These are phyloP conservation scores for Bruguiera sexangula DNA, from an alignment of 345 rosid species.

Conservation along the genomic window DNA sequence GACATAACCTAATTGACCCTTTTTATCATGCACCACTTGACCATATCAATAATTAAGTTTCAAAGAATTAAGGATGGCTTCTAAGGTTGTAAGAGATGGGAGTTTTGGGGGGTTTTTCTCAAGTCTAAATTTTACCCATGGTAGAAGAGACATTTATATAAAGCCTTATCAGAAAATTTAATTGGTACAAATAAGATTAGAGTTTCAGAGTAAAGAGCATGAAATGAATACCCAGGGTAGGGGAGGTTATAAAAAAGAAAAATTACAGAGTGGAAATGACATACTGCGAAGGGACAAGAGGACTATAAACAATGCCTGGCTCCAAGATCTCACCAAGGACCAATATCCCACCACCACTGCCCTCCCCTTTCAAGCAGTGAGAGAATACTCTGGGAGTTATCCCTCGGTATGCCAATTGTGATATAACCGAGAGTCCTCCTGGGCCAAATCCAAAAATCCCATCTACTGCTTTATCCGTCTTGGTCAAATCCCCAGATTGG, in stretches of 20 bases:
- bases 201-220: background rate
- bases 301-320: conserved; percentile 33
- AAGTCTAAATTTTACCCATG: background rate
- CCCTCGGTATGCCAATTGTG: conserved; percentile 28
- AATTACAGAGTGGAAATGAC: conserved; percentile 1
- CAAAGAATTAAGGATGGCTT: background rate
- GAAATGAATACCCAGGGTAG: background rate
- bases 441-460: conserved; percentile 40
- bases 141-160: background rate
- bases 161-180: background rate
- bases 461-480: conserved; percentile 32
- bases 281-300: conserved; percentile 35
- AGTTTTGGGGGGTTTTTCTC: background rate
- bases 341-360: conserved; percentile 32
- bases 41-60: background rate
- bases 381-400: conserved; percentile 32
- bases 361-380: conserved; percentile 36
- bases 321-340: conserved; percentile 39
- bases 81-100: background rate
- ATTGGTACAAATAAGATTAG: background rate
- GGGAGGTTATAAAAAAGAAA: background rate
- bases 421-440: conserved; percentile 30
- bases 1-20: background rate
- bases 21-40: background rate
- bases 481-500: conserved; percentile 31